Base-by-base conservation (phyloP, 371 early-diverging fungal species). In the Saksenaea vasiformis region DNA sequence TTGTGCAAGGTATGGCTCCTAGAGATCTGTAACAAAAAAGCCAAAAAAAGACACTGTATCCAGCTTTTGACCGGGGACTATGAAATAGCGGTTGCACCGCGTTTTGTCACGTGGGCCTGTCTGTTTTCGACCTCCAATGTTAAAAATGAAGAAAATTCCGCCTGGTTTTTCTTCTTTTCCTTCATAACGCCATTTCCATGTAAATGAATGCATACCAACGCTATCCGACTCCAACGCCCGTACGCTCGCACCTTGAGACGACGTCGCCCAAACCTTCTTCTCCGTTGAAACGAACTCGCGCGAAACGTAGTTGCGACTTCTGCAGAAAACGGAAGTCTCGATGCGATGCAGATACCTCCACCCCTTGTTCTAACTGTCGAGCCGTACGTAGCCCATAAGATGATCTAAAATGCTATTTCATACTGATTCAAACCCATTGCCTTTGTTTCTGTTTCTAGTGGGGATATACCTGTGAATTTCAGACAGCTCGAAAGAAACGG, bases 221-320 rank as follows among this genome's bases (percentile, higher is more conserved):
- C 11, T 47, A 47, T 47, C 51, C 51, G 22, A 51, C 51, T 26
- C 17, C 44, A 54, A 59, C 26, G 15, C 47, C 39, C 31, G 28
- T 59, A 17, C 31, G 31, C 22, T 44, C 60, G 26, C 60, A 59
- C 26, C 54, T 59, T 53, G 47, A 56, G 22, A 60, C 43, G 19
- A 60, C 43, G 19, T 24, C 62, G 13, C 37, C 62, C 7, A 44
- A 58, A 11, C 19, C 67, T 22, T 24, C 56, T 14, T 65, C 65
- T 35, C 73, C 70, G 26, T 56, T 79, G 17, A 83, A 83, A 64
- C 63, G 83, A 19, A 79, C 80, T 24, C 68, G 83, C 36, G 83
- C 83, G 3, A 83, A 83, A 68, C 60, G 83, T 17, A 83, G 83
- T 53, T 83, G 83, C 67, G 83, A 83, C 60, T 79, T 79, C 63